phyloP scores from a whole-genome alignment of 2,329 filamentous ascomycete genomes.

The Colletotrichum endophyticum region DNA sequence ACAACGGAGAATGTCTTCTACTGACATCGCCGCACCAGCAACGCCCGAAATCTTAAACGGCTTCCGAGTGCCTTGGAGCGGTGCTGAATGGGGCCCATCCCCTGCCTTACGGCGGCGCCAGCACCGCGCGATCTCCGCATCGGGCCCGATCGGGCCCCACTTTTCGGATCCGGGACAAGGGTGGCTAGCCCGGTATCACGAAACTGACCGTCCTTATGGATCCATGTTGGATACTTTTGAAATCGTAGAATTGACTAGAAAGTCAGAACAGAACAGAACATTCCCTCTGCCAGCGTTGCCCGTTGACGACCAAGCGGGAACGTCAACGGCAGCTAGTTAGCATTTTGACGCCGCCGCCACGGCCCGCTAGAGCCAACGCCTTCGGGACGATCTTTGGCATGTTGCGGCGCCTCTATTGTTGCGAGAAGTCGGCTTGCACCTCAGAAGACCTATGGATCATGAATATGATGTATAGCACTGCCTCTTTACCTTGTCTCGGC shows the following conservation, averaged over 20 bases:
- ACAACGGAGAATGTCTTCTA: background rate
- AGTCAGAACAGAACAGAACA: accelerated
- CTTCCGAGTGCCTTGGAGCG: background rate
- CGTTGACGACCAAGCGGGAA: too few relatives aligned
- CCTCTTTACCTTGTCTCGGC: background rate
- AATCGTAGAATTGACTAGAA: background rate
- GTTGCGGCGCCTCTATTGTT: background rate
- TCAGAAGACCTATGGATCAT: too few relatives aligned
- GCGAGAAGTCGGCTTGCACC: background rate
- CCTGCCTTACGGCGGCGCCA: background rate
- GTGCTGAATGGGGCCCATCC: background rate
- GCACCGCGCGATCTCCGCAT: background rate
- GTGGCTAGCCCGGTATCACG: background rate
- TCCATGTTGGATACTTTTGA: too few relatives aligned
- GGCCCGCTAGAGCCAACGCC: background rate
- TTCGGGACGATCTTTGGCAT: background rate
- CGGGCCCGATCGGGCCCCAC: background rate
- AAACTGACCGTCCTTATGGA: background rate
- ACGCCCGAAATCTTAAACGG: background rate
- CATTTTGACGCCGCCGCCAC: background rate
- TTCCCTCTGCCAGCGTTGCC: background rate
- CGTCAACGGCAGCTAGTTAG: background rate
- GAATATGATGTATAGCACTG: background rate
- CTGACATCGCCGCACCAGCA: background rate
- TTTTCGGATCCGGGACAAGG: background rate